These are phyloP conservation scores for Phytopythium kandeliae DNA, from an alignment of 352 stramenopile genomes.

Conservation along the genomic window DNA sequence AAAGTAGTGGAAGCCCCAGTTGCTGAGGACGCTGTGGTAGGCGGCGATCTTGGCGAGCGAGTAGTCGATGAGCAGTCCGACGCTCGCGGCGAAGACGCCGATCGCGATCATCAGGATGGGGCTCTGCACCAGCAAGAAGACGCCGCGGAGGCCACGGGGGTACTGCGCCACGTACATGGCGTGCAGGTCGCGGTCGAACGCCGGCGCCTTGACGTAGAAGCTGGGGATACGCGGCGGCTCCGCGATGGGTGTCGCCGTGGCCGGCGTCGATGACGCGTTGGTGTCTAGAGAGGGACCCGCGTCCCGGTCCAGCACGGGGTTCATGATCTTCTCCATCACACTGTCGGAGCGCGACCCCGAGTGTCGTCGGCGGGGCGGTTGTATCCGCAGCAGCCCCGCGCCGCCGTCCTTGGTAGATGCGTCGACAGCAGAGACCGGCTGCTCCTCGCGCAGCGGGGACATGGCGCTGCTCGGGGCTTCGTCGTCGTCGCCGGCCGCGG, in stretches of 20 bases:
- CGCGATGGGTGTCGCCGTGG: neutral
- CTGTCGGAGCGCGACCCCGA: conserved; percentile 36
- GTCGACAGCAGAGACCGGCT: neutral
- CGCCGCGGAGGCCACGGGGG: conserved; percentile 37
- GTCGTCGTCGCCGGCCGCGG: neutral
- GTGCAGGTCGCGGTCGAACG: conserved; percentile 68
- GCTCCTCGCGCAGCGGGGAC: neutral
- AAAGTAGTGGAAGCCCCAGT: conserved; percentile 57
- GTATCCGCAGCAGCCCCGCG: neutral
- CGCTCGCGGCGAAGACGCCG: conserved; percentile 55
- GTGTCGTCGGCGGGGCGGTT: conserved; percentile 1
- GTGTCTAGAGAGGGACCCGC: conserved; percentile 2
- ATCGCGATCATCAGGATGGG: conserved; percentile 60
- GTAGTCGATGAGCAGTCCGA: conserved; percentile 62
- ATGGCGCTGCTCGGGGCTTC: neutral
- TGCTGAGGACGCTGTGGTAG: conserved; percentile 55
- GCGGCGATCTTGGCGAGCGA: conserved; percentile 52
- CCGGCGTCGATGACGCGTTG: neutral
- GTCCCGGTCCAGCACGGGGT: conserved; percentile 59
- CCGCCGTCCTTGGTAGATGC: neutral
- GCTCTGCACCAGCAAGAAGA: conserved; percentile 72
- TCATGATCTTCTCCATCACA: conserved; percentile 75
- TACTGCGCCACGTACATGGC: conserved; percentile 73
- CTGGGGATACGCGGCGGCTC: conserved; percentile 6
- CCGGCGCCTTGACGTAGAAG: conserved; percentile 50